A percentile compares a stretch with the other conserved stretches of the same genome.
phyloP scores from a whole-genome alignment of 352 stramenopile genomes.

The Phytopythium ostracodes region DNA sequence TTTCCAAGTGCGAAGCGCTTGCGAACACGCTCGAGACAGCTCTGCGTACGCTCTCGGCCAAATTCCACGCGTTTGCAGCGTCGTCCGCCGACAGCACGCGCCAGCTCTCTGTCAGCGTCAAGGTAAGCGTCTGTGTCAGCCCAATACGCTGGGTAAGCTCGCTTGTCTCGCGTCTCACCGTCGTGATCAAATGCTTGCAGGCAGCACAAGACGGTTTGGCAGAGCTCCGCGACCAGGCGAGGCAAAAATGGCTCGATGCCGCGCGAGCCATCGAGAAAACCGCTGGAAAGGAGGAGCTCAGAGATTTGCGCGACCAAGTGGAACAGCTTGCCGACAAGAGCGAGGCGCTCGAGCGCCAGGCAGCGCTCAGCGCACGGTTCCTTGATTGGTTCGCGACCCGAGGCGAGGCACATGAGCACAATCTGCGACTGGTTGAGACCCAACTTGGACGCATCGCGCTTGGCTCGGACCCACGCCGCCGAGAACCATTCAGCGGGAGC shows the following conservation, averaged over 20 bases:
- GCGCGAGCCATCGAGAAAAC: not conserved
- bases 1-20: slow-evolving; percentile 16
- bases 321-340: slow-evolving; percentile 13
- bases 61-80: slow-evolving; percentile 26
- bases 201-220: not conserved
- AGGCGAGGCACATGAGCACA: slow-evolving; percentile 72
- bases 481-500: slow-evolving; percentile 42
- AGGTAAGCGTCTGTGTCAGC: not conserved
- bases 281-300: slow-evolving; percentile 6
- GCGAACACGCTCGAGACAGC: slow-evolving; percentile 17
- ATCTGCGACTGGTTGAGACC: slow-evolving; percentile 57
- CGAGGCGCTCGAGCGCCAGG: slow-evolving; percentile 35
- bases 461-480: slow-evolving; percentile 29
- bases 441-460: slow-evolving; percentile 47
- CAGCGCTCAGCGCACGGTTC: slow-evolving; percentile 55
- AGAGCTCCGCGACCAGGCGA: not conserved
- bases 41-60: slow-evolving; percentile 28
- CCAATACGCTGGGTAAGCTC: too few relatives aligned
- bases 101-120: not conserved
- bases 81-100: not conserved
- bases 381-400: slow-evolving; percentile 69
- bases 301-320: slow-evolving; percentile 5
- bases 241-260: not conserved
- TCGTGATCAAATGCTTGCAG: not conserved
- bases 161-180: not conserved